Percentiles rank a stretch among this genome's conserved stretches.
Conservation (phyloP, 208 protist species). For the Endotrypanum monterogeii region DNA sequence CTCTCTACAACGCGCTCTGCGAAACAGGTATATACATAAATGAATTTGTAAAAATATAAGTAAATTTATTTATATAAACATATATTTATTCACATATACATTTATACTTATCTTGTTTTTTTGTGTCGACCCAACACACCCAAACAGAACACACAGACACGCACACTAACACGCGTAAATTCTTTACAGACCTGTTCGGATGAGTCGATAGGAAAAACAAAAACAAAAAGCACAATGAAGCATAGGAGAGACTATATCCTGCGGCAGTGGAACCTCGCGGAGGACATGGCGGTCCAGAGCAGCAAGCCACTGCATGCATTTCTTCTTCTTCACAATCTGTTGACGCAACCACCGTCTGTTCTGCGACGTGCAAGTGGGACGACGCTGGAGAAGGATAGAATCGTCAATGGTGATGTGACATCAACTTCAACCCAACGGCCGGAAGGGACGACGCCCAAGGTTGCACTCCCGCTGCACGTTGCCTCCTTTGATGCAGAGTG, state of each 20-base stretch:
- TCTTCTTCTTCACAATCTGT: constrained; percentile 30
- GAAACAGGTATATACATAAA: too few relatives aligned
- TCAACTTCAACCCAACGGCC: background rate
- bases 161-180: constrained; percentile 6
- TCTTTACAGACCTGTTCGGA: constrained; percentile 2
- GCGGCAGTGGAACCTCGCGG: constrained; percentile 39
- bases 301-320: constrained; percentile 56
- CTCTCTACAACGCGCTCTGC: too few relatives aligned
- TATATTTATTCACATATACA: background rate
- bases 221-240: constrained; percentile 2
- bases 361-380: constrained; percentile 11
- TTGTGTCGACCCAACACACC: background rate
- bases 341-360: constrained; percentile 24
- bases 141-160: background rate
- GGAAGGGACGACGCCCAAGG: background rate
- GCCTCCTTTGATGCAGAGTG: constrained; percentile 37
- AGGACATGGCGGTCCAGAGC: constrained; percentile 41
- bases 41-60: too few relatives aligned
- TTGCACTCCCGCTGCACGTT: constrained; percentile 8
- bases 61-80: too few relatives aligned
- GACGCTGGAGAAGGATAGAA: background rate
- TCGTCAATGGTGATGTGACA: background rate
- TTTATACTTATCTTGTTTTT: background rate
- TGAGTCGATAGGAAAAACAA: background rate
- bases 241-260: constrained; percentile 12